Evolutionary conservation across 805 yeast genomes (phyloP).

Genomic region (Teunomyces lycoperdinae): DNA sequence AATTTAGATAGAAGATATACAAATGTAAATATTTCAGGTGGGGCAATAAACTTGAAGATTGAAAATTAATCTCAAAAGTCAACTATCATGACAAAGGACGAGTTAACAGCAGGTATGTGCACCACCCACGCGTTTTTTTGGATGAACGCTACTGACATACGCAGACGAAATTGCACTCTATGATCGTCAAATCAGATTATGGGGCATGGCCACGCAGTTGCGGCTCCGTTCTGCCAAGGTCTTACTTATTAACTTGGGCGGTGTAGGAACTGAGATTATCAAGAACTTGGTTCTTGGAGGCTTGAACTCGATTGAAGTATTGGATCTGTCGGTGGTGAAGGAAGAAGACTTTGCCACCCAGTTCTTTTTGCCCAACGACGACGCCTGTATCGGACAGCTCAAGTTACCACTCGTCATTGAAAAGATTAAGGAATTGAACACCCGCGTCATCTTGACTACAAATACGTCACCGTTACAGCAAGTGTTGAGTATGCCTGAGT

Average conservation of each 20-base stretch:
- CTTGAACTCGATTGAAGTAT: conserved; percentile 68
- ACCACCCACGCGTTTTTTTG: too few species aligned
- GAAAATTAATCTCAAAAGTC: neutral
- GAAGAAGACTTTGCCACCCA: conserved; percentile 71
- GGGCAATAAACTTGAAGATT: neutral
- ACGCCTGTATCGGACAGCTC: conserved; percentile 50
- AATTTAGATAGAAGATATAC: neutral
- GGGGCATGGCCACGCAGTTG: conserved; percentile 94
- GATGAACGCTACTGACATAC: conserved; percentile 4
- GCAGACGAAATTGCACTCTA: conserved; percentile 84
- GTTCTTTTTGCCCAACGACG: conserved; percentile 61
- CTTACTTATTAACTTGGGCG: conserved; percentile 68
- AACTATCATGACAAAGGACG: conserved; percentile 2
- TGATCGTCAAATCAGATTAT: conserved; percentile 89
- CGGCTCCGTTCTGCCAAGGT: conserved; percentile 70
- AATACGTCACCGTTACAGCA: conserved; percentile 29
- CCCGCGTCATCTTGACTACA: conserved; percentile 61
- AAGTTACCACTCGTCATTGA: conserved; percentile 54
- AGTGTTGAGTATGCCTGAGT: conserved; percentile 23
- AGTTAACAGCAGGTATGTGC: conserved; percentile 20
- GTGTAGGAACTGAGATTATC: conserved; percentile 75
- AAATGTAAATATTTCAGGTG: neutral
- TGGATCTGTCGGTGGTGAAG: conserved; percentile 54
- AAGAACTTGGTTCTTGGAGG: conserved; percentile 90
- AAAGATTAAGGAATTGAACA: conserved; percentile 71